A percentile compares a stretch with the other conserved stretches of the same genome.
Evolutionary conservation across 257 asterid genomes (phyloP).

Genomic region (Ilex asprella): DNA sequence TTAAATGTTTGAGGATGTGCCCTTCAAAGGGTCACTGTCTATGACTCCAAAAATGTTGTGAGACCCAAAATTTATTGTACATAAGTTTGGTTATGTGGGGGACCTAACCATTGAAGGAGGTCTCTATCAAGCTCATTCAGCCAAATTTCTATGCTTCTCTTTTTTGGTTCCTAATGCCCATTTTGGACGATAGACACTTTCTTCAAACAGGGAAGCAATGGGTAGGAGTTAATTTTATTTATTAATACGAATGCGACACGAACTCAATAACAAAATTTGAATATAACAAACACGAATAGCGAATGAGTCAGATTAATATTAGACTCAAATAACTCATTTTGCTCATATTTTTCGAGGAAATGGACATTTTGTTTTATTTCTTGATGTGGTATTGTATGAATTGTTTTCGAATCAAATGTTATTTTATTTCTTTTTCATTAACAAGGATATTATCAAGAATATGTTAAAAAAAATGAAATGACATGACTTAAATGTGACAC

Average conservation of each 20-base stretch:
- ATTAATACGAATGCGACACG: no score
- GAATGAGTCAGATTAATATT: no score
- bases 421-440: no score
- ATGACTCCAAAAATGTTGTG: constrained; percentile 3
- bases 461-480: no score
- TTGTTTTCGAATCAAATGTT: no score
- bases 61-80: constrained; percentile 10
- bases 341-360: background rate
- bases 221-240: no score
- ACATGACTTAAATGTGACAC: no score
- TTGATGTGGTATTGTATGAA: no score
- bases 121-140: constrained; percentile 9
- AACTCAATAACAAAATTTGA: no score
- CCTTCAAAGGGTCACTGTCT: constrained; percentile 13
- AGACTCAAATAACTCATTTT: no score
- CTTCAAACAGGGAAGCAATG: constrained; percentile 17
- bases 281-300: no score
- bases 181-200: constrained; percentile 13
- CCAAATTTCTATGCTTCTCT: background rate
- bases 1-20: background rate
- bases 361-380: background rate
- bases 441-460: no score
- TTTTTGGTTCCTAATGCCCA: constrained; percentile 2
- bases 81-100: constrained; percentile 6
- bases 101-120: constrained; percentile 14